Evolutionary conservation across 441 rosid genomes (phyloP).

Genomic region (Pelargonium fulgidum): DNA sequence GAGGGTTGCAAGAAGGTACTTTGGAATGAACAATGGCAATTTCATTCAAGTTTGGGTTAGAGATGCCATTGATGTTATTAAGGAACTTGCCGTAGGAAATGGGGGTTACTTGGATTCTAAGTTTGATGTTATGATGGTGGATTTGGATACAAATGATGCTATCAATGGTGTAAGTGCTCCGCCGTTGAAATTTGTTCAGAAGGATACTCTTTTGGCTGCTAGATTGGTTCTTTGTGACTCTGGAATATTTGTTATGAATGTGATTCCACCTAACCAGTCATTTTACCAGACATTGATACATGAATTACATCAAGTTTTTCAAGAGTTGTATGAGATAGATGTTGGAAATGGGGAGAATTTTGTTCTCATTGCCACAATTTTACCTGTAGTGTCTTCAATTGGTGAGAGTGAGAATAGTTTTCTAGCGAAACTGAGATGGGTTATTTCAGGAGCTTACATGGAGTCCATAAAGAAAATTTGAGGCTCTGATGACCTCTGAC

Average conservation of each 20-base stretch:
- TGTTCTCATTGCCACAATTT: constrained; percentile 49
- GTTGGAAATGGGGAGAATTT: constrained; percentile 60
- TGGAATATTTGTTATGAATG: constrained; percentile 61
- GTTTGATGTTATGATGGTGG: constrained; percentile 78
- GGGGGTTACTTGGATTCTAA: constrained; percentile 15
- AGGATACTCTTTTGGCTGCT: constrained; percentile 43
- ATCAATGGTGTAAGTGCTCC: constrained; percentile 62
- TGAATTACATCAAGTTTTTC: constrained; percentile 37
- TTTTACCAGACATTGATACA: constrained; percentile 37
- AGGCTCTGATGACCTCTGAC: neutral
- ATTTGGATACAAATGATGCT: constrained; percentile 60
- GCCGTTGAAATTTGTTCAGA: constrained; percentile 50
- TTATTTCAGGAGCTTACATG: constrained; percentile 36
- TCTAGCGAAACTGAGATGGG: constrained; percentile 25
- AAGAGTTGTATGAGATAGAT: constrained; percentile 65
- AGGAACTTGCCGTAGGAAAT: constrained; percentile 29
- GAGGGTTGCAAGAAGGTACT: constrained; percentile 50
- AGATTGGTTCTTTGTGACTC: constrained; percentile 39
- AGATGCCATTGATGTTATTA: constrained; percentile 50
- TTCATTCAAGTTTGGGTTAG: constrained; percentile 30
- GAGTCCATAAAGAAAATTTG: constrained; percentile 47
- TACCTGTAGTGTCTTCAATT: constrained; percentile 15
- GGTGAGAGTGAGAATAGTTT: constrained; percentile 27
- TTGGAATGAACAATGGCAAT: constrained; percentile 51
- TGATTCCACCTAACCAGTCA: constrained; percentile 42